Conservation (phyloP, 1,139 yeast genomes). For the Hansenula sp. region DNA sequence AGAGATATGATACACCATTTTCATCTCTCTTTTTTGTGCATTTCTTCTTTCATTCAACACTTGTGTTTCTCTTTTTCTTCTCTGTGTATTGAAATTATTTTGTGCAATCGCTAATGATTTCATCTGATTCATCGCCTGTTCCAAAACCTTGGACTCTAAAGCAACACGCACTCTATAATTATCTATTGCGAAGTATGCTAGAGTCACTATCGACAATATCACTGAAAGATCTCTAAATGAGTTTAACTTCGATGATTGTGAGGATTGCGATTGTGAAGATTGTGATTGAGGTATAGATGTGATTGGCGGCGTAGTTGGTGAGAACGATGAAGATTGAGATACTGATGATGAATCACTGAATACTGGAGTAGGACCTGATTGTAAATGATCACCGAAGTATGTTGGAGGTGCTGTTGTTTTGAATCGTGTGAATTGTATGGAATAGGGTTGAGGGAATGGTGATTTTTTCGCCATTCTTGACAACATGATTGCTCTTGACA, state of each 20-base stretch:
- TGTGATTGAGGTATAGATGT: not conserved
- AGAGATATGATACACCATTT: constrained; percentile 62
- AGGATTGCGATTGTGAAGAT: not conserved
- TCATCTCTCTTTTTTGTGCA: constrained; percentile 47
- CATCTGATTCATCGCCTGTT: constrained; percentile 39
- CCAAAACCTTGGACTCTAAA: constrained; percentile 36
- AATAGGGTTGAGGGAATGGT: not conserved
- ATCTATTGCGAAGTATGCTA: constrained; percentile 46
- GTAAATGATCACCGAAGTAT: constrained; percentile 1
- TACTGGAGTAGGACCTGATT: not conserved
- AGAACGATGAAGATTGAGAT: not conserved
- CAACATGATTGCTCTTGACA: not conserved
- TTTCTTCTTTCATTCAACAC: constrained; percentile 43
- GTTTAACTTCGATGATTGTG: constrained; percentile 5
- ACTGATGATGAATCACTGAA: not conserved
- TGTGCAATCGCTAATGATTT: constrained; percentile 40
- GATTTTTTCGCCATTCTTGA: not conserved
- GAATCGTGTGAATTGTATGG: not conserved
- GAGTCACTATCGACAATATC: constrained; percentile 22
- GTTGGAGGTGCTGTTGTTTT: constrained; percentile 1
- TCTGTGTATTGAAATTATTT: constrained; percentile 35
- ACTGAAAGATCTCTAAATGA: constrained; percentile 22
- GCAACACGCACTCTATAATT: constrained; percentile 40
- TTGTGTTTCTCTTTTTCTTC: constrained; percentile 44
- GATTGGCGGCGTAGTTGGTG: not conserved